Conservation (phyloP, 2,329 filamentous ascomycete species). For the Colletotrichum tofieldiae region DNA sequence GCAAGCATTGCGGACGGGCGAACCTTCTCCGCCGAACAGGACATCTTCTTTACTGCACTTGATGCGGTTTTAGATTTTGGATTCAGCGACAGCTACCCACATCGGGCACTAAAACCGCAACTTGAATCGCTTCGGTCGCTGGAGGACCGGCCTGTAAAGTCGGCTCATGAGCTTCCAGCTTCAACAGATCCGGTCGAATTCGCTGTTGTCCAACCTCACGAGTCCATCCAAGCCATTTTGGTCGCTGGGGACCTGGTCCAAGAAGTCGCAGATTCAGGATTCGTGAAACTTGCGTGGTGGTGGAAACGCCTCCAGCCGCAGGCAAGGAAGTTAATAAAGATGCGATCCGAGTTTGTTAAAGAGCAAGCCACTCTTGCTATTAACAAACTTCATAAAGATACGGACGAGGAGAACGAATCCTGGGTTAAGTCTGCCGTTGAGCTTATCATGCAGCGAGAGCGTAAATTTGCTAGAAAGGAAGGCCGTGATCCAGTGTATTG, state of each 20-base stretch:
- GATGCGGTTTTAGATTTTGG: conserved; percentile 51
- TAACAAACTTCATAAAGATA: neutral
- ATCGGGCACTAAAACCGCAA: neutral
- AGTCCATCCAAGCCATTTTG: neutral
- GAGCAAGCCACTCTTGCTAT: neutral
- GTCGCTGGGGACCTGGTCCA: neutral
- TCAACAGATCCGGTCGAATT: neutral
- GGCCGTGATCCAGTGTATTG: conserved; percentile 23
- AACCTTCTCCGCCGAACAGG: conserved; percentile 49
- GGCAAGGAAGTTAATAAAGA: neutral
- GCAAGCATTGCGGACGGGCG: conserved; percentile 47
- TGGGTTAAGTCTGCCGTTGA: conserved; percentile 17
- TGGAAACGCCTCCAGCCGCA: neutral
- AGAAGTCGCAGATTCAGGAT: neutral
- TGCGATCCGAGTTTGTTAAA: neutral
- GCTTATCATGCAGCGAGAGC: conserved; percentile 14
- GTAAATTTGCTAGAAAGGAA: conserved; percentile 24
- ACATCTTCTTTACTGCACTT: conserved; percentile 50
- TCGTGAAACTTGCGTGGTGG: neutral
- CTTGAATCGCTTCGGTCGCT: neutral
- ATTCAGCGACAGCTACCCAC: conserved; percentile 44
- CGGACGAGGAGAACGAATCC: neutral
- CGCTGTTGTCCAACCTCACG: neutral
- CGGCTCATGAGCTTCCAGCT: neutral
- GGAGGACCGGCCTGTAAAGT: neutral